A percentile compares a stretch with the other conserved stretches of the same genome.
These are phyloP conservation scores for Solanum corneliomulleri DNA, from an alignment of 257 asterid genomes.

Conservation along the genomic window DNA sequence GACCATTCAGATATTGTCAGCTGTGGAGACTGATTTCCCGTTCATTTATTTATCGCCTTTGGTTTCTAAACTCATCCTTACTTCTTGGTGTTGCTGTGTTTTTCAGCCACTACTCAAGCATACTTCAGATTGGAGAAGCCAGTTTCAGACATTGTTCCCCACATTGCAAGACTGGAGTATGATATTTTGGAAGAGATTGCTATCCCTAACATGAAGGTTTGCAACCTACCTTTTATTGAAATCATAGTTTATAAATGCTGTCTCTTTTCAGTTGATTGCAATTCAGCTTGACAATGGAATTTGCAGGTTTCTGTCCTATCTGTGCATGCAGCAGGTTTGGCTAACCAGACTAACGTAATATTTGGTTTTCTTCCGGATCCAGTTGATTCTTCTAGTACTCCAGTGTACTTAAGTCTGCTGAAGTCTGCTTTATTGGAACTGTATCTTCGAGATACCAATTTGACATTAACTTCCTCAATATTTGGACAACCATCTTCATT, in stretches of 20 bases:
- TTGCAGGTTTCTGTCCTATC: conserved; percentile 64
- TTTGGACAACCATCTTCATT: conserved; percentile 68
- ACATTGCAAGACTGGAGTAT: conserved; percentile 54
- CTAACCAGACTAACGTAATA: conserved; percentile 58
- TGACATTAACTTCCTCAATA: conserved; percentile 51
- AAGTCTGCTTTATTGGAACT: conserved; percentile 48
- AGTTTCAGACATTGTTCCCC: conserved; percentile 51
- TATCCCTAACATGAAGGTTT: conserved; percentile 61
- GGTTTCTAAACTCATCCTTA: neutral
- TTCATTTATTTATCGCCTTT: neutral
- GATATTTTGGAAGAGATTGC: conserved; percentile 66
- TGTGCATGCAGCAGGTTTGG: conserved; percentile 37
- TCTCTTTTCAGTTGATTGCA: neutral
- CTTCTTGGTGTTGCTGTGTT: neutral
- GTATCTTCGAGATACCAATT: conserved; percentile 46
- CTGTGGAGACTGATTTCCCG: neutral
- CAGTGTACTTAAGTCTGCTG: conserved; percentile 42
- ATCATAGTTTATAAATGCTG: neutral
- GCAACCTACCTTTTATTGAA: conserved; percentile 7
- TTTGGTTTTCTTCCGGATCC: conserved; percentile 65
- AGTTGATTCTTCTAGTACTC: conserved; percentile 28
- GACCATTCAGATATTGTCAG: neutral
- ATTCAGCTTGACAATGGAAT: neutral
- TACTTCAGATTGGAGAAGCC: conserved; percentile 61
- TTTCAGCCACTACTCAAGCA: conserved; percentile 72